Conservation (phyloP, 371 early-diverging fungal species). For the Rhizopus microsporus region DNA sequence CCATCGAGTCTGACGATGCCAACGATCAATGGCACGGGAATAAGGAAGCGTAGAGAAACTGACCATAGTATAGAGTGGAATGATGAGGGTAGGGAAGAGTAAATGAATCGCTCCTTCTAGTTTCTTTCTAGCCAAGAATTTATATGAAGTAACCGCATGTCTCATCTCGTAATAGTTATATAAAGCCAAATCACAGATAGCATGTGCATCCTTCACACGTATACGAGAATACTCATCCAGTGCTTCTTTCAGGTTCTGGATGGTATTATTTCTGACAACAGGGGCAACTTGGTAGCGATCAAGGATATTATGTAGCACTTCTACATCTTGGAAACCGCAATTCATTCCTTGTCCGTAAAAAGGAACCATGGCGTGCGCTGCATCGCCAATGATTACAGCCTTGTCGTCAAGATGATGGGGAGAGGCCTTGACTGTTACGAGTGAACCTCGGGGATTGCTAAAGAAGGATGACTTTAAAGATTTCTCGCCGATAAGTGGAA, state of each 20-base stretch:
- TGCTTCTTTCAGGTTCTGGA: conserved; percentile 52
- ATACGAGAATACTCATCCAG: conserved; percentile 71
- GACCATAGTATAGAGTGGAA: conserved; percentile 97
- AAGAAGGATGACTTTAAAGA: conserved; percentile 75
- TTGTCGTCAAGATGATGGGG: conserved; percentile 84
- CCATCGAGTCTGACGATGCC: conserved; percentile 61
- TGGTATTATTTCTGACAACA: conserved; percentile 6
- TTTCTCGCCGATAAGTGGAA: conserved; percentile 78
- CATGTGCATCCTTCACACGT: conserved; percentile 81
- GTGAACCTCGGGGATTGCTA: conserved; percentile 81
- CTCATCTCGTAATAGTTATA: conserved; percentile 97
- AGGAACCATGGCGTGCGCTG: conserved; percentile 98
- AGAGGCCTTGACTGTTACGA: conserved; percentile 83
- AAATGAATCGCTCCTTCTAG: conserved; percentile 78
- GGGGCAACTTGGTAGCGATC: conserved; percentile 53
- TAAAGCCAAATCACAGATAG: conserved; percentile 95
- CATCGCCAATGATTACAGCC: conserved; percentile 90
- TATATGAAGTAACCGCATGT: conserved; percentile 70
- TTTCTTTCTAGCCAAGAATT: conserved; percentile 75
- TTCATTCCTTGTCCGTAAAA: conserved; percentile 98
- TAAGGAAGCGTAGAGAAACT: conserved; percentile 90
- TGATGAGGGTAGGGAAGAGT: conserved; percentile 68
- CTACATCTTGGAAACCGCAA: conserved; percentile 95
- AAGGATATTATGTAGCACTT: conserved; percentile 72
- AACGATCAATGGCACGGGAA: conserved; percentile 65